These are phyloP conservation scores for Dothideomycetes sp. DNA, from an alignment of 2,329 filamentous ascomycete genomes.

Conservation along the genomic window DNA sequence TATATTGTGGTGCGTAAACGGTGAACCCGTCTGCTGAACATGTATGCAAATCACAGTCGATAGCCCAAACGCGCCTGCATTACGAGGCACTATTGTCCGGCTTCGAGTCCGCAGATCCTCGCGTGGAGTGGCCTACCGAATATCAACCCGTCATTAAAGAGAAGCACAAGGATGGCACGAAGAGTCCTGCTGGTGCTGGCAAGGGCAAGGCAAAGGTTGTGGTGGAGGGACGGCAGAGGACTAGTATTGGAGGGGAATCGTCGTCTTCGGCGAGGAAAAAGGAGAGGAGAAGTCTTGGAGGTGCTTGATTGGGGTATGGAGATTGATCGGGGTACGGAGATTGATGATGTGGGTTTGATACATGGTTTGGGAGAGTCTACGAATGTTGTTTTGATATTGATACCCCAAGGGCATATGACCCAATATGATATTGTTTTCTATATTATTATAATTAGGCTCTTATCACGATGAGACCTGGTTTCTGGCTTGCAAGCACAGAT, in stretches of 20 bases:
- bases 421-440: no score
- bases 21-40: no score
- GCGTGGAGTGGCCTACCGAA: neutral
- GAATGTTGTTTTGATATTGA: no score
- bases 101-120: neutral
- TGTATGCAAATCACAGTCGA: no score
- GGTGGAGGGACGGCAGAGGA: neutral
- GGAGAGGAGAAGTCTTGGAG: neutral
- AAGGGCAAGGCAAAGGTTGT: neutral
- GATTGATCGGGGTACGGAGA: neutral
- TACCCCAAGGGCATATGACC: no score
- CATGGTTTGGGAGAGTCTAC: no score
- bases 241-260: neutral
- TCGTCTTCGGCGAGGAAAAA: neutral
- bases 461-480: no score
- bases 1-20: no score
- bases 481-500: no score
- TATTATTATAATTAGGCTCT: no score
- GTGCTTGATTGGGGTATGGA: neutral
- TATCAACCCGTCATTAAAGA: neutral
- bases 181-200: neutral
- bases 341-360: neutral
- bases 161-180: neutral
- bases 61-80: conserved; percentile 8
- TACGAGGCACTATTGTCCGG: conserved; percentile 8